Conservation (phyloP, 768 basidiomycete genomes). For the Boletus fagicola region DNA sequence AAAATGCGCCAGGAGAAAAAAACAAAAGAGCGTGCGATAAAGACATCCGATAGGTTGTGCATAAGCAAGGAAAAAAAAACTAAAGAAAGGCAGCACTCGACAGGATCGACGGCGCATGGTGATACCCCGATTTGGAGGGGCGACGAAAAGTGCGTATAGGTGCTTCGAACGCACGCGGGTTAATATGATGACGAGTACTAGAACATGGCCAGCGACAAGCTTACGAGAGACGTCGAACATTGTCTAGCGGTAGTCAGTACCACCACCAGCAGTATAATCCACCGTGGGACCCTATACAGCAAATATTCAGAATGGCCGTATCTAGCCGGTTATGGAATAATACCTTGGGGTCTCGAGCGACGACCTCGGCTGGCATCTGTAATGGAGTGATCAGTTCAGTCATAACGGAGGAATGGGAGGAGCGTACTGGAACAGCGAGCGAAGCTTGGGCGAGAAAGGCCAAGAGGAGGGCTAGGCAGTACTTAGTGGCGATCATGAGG, state of each 20-base stretch:
- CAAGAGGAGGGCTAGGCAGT: constrained; percentile 19
- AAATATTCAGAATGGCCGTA: no score
- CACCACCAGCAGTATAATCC: no score
- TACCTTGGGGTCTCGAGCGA: no score
- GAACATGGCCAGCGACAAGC: background rate
- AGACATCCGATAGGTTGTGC: constrained; percentile 8
- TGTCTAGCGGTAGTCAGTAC: no score
- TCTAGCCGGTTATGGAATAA: no score
- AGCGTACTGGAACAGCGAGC: constrained; percentile 23
- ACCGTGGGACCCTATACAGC: no score
- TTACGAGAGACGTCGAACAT: constrained; percentile 7
- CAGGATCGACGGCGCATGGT: constrained; percentile 2
- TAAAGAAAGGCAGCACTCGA: background rate
- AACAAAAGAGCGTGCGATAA: constrained; percentile 7
- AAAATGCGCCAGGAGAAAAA: constrained; percentile 1
- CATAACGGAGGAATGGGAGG: background rate
- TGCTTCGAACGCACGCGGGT: background rate
- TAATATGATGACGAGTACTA: background rate
- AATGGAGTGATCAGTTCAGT: background rate
- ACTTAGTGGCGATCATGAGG: constrained; percentile 25
- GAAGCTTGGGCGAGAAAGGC: constrained; percentile 21
- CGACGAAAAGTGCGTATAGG: background rate
- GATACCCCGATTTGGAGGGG: constrained; percentile 10
- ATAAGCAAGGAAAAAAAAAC: background rate
- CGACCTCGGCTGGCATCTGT: no score